Evolutionary conservation across 73 alveolate species (phyloP).

Genomic region (Stentor roeselii): DNA sequence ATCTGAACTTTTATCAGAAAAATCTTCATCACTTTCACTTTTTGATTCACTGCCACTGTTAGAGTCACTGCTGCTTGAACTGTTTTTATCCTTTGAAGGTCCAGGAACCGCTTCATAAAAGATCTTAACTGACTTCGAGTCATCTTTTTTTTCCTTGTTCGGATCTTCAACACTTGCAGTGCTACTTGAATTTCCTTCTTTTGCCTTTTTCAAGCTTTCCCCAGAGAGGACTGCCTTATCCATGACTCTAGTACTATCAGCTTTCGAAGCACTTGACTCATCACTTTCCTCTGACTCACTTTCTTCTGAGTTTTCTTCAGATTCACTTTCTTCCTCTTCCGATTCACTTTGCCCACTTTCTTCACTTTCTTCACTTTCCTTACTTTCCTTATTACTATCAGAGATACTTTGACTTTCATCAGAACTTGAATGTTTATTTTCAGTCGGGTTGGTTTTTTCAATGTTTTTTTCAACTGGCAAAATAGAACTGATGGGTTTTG

Average conservation of each 20-base stretch:
- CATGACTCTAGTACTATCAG: conserved; percentile 3
- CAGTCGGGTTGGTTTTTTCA: neutral
- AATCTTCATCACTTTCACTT: neutral
- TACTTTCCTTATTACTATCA: neutral
- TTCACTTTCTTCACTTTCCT: neutral
- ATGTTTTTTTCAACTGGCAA: neutral
- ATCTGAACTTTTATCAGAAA: neutral
- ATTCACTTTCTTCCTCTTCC: neutral
- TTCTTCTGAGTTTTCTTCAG: conserved; percentile 3
- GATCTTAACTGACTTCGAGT: too few relatives aligned
- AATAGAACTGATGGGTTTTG: neutral
- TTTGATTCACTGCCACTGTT: neutral
- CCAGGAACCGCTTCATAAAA: too few relatives aligned
- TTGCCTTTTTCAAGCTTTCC: neutral
- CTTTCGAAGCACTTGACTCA: neutral
- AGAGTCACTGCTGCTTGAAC: neutral
- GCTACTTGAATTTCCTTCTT: conserved; percentile 2
- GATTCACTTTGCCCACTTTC: neutral
- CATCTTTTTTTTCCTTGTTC: neutral
- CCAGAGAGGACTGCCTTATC: neutral
- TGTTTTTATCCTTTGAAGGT: too few relatives aligned
- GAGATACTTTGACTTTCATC: neutral
- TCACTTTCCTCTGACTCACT: neutral
- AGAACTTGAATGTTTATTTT: neutral
- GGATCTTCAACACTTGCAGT: neutral